phyloP scores from a whole-genome alignment of 257 asterid species.

The Solanum gracilifrons region DNA sequence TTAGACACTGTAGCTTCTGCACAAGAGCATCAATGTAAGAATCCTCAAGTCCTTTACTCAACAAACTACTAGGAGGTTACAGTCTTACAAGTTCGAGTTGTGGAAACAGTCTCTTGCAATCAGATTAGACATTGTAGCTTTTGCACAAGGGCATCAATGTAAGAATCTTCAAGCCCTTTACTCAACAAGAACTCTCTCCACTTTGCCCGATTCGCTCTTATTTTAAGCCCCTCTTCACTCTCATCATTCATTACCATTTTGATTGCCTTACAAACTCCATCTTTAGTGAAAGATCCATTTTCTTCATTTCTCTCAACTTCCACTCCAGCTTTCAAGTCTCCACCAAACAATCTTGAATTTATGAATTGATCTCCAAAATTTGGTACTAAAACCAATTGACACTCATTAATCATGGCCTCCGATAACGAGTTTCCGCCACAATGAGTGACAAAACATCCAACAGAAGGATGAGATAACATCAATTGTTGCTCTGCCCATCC shows the following conservation, averaged over 20 bases:
- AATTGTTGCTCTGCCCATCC: conserved; percentile 28
- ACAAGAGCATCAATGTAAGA: conserved; percentile 9
- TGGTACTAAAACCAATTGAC: conserved; percentile 22
- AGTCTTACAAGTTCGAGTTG: too few species aligned
- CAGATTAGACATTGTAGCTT: background rate
- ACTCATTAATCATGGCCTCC: conserved; percentile 11
- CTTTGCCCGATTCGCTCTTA: conserved; percentile 11
- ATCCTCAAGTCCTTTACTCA: conserved; percentile 6
- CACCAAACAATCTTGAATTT: conserved; percentile 15
- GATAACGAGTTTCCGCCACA: conserved; percentile 21
- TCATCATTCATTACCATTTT: conserved; percentile 9
- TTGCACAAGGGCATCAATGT: conserved; percentile 8
- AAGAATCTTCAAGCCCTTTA: conserved; percentile 10
- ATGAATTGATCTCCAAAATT: conserved; percentile 17
- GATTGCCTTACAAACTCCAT: conserved; percentile 9
- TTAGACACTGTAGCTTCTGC: too few species aligned
- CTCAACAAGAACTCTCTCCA: conserved; percentile 13
- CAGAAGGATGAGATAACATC: conserved; percentile 15
- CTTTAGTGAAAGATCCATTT: conserved; percentile 17
- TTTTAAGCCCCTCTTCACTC: conserved; percentile 11
- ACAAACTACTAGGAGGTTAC: too few species aligned
- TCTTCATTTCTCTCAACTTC: conserved; percentile 22
- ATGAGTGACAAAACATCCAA: conserved; percentile 26
- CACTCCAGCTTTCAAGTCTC: conserved; percentile 13
- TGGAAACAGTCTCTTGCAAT: too few species aligned